phyloP scores from a whole-genome alignment of 2,329 filamentous ascomycete species.

The Chaetomiaceae sp. region DNA sequence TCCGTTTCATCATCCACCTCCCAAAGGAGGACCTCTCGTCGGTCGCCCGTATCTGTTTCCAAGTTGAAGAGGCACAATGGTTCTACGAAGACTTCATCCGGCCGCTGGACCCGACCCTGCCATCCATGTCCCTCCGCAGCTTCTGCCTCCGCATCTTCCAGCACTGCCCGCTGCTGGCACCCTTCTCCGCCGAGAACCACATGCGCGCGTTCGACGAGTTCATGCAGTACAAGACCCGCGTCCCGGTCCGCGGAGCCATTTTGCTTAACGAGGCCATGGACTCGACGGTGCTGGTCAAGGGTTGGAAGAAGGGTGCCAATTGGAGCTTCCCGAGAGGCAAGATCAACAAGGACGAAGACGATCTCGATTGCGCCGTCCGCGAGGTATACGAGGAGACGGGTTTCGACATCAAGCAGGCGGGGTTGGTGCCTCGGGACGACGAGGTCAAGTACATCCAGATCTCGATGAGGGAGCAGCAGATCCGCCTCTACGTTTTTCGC shows the following conservation, averaged over 20 bases:
- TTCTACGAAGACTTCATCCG: slow-evolving; percentile 99
- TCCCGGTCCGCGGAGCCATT: slow-evolving; percentile 91
- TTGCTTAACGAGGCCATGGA: slow-evolving; percentile 94
- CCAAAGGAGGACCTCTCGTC: slow-evolving; percentile 85
- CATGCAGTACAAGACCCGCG: slow-evolving; percentile 85
- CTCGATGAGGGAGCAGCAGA: slow-evolving; percentile 86
- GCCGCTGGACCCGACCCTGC: slow-evolving; percentile 76
- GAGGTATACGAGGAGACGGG: slow-evolving; percentile 97
- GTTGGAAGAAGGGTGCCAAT: slow-evolving; percentile 93
- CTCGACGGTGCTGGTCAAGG: slow-evolving; percentile 85
- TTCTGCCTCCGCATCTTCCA: slow-evolving; percentile 91
- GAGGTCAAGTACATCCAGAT: slow-evolving; percentile 81
- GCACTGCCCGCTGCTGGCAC: slow-evolving; percentile 83
- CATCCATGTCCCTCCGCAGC: slow-evolving; percentile 75
- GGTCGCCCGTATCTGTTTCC: slow-evolving; percentile 93
- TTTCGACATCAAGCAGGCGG: slow-evolving; percentile 71
- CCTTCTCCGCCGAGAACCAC: slow-evolving; percentile 73
- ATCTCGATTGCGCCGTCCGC: slow-evolving; percentile 86
- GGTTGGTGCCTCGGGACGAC: slow-evolving; percentile 66
- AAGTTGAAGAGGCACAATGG: slow-evolving; percentile 99
- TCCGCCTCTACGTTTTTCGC: slow-evolving; percentile 87
- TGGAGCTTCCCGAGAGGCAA: slow-evolving; percentile 98
- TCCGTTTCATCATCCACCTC: slow-evolving; percentile 96
- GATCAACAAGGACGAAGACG: slow-evolving; percentile 95
- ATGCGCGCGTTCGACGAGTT: slow-evolving; percentile 86